Conservation (phyloP, 371 early-diverging fungal genomes). For the Mortierella sp. region DNA sequence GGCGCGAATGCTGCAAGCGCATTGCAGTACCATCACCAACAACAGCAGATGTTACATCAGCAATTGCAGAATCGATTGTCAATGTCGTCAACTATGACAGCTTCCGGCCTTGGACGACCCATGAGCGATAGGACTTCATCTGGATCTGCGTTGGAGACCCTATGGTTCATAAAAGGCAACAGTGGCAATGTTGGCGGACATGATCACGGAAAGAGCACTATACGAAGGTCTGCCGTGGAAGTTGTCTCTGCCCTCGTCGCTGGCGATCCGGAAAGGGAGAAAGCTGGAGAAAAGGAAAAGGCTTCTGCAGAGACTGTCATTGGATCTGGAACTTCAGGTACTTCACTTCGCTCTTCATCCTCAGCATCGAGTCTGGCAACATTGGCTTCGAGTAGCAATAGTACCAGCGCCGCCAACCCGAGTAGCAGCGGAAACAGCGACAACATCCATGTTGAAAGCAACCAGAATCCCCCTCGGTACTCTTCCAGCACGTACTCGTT, state of each 20-base stretch:
- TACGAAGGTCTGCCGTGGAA: conserved; percentile 3
- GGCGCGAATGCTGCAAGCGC: conserved; percentile 38
- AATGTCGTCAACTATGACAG: conserved; percentile 13
- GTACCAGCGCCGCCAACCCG: too few species aligned
- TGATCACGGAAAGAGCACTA: not conserved
- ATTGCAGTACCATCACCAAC: conserved; percentile 42
- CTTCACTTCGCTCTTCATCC: conserved; percentile 6
- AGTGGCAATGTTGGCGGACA: not conserved
- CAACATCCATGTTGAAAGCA: not conserved
- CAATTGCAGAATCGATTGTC: conserved; percentile 37
- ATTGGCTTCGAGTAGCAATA: conserved; percentile 1
- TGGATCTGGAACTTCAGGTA: conserved; percentile 1
- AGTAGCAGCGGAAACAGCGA: not conserved
- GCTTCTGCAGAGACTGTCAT: not conserved
- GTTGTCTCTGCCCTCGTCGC: not conserved
- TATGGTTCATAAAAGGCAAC: conserved; percentile 41
- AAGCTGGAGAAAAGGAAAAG: conserved; percentile 8
- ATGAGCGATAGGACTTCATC: conserved; percentile 25
- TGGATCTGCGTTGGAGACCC: conserved; percentile 42
- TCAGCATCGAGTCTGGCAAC: conserved; percentile 1
- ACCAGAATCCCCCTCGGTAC: not conserved
- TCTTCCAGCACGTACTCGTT: not conserved
- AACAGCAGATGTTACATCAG: conserved; percentile 36
- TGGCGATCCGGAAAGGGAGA: conserved; percentile 6
- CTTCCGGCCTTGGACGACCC: too few species aligned